Evolutionary conservation across 2,329 filamentous ascomycete species (phyloP), one percentile per base, ranked within the genome.

Genomic region (Neofusicoccum cordaticola): DNA sequence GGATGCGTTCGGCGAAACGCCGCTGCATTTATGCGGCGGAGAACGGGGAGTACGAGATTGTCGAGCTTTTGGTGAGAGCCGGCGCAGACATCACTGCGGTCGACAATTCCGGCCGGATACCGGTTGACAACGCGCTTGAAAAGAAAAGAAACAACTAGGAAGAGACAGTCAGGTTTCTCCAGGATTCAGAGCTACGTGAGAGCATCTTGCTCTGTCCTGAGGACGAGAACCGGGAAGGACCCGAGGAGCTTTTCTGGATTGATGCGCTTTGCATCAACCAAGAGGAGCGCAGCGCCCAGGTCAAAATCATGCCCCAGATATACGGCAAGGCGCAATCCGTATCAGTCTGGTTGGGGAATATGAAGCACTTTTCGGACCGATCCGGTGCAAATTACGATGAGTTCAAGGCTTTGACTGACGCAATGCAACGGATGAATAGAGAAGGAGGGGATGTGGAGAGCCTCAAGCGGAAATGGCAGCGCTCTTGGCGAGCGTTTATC

Each of bases 231-330:
- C 22, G 62, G 27, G 41, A 19, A 2, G n/a, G 3, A 0, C 9
- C 35, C 2, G 48, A 58, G n/a, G 15, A 62, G 6, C 27, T 42
- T 2, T 15, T 64, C 13, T 70, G 65, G 67, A 53, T 69, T 15
- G 67, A 70, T 35, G 64, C 68, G 1, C 6, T 70, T 2, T 70
- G 67, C 47, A 69, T 70, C 62, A 66, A 68, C 31, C 67, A 52
- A 4, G 48, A 52, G n/a, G 48, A 52, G 12, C 48, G 48, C 34
- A 37, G 48, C 27, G 48, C 48, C 8, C 48, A 52, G 34, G 48
- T 52, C 48, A 52, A 35, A 17, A 52, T 52, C 19, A 52, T 52
- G 48, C 48, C 48, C 3, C 48, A 52, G 48, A 34, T 52, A 34
- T 52, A 52, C 48, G 48, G 48, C 48, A 34, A 52, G 22, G 48